Evolutionary conservation across 2,329 filamentous ascomycete genomes (phyloP).

Genomic region (Aureobasidium musti): DNA sequence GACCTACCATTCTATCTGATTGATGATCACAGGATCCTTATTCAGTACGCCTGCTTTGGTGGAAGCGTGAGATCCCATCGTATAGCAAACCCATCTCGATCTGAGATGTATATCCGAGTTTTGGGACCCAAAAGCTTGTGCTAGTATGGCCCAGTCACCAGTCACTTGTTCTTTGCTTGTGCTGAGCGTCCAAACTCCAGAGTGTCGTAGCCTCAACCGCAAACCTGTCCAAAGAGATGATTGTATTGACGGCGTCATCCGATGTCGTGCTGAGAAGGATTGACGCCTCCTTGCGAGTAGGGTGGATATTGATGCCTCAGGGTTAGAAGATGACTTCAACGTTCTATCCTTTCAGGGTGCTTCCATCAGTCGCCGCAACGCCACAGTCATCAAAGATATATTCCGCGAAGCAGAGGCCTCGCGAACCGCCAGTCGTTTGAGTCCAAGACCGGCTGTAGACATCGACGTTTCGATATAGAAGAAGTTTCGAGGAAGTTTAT

Average conservation of each 20-base stretch:
- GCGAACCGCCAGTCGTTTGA: neutral
- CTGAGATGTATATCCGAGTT: neutral
- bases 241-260: neutral
- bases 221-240: neutral
- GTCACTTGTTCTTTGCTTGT: no score
- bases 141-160: neutral
- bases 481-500: slow-evolving; percentile 12
- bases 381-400: neutral
- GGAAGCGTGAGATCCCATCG: neutral
- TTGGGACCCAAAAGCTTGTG: neutral
- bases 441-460: neutral
- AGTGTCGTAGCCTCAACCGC: neutral
- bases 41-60: neutral
- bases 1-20: no score
- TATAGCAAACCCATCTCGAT: neutral
- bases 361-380: neutral
- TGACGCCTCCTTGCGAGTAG: neutral
- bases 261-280: neutral
- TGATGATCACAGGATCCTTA: neutral
- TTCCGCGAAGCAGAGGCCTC: neutral
- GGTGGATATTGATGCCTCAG: neutral
- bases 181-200: neutral
- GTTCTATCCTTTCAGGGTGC: neutral
- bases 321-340: neutral
- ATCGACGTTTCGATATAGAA: slow-evolving; percentile 27